Evolutionary conservation across 306 rosid species (phyloP), one percentile per base, ranked within the genome.

Genomic region (Quercus wislizeni): DNA sequence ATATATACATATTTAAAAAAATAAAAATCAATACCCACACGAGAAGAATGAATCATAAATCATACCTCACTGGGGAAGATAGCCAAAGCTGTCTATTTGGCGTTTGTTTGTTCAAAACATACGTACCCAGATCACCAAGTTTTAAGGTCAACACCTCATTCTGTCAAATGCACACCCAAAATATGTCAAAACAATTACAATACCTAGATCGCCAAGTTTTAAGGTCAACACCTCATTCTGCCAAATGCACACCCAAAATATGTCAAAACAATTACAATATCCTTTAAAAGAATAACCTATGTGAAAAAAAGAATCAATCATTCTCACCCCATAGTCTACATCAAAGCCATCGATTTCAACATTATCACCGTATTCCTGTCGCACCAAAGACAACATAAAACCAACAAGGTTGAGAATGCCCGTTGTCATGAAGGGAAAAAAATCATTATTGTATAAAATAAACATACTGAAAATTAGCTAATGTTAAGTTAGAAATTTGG

Each of bases 71-170:
- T 0, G 97, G 97, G 56, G 98, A 93, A 69, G 97, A 93, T 69
- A 93, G 80, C 98, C 98, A 93, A 79, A 91, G 78, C 81, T 93
- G 98, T 76, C 97, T 89, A 68, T 93, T 93, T 69, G 97, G 98
- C 28, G 95, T 90, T 81, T 93, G 98, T 79, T 93, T 93, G 85
- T 93, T 90, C 92, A 91, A 81, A 18, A 93, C 98, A 64, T 89
- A 91, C 52, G 93, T 93, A 55, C 95, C 95, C 59, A 82, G 74
- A 57, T 90, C 11, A 38, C 97, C 98, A 18, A 93, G 91, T 84
- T 89, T 93, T 63, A 93, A 14, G 13, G 94, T 93, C 82, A 93
- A 85, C 67, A 93, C 98, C 77, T 91, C 98, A 83, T 91, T 91
- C 98, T 91, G 88, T 78, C 23, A 78, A 64, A 21, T n/a, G 43